Evolutionary conservation across 2,329 filamentous ascomycete species (phyloP).

Genomic region (Claviceps purpurea): DNA sequence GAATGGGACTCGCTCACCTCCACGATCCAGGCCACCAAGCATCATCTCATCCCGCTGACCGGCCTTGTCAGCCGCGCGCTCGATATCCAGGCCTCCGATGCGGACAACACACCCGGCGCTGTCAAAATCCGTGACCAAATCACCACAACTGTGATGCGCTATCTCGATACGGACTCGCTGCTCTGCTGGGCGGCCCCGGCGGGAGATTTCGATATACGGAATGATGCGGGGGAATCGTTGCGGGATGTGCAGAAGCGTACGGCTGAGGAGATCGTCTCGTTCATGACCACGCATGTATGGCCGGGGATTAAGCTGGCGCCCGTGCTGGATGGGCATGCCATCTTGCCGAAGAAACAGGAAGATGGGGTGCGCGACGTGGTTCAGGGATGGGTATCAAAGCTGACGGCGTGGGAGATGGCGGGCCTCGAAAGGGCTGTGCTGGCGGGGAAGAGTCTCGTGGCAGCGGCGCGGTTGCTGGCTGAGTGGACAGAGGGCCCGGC

Average conservation of each 20-base stretch:
- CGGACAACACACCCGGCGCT: conserved; percentile 10
- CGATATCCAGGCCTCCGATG: conserved; percentile 63
- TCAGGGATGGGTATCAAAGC: conserved; percentile 57
- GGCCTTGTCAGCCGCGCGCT: conserved; percentile 71
- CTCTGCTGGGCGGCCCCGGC: conserved; percentile 69
- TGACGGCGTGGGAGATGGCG: conserved; percentile 71
- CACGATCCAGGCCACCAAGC: conserved; percentile 69
- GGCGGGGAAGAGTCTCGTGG: conserved; percentile 74
- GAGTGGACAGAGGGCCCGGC: conserved; percentile 75
- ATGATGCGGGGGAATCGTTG: conserved; percentile 44
- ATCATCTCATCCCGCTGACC: conserved; percentile 83
- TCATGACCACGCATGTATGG: conserved; percentile 64
- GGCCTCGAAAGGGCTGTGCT: conserved; percentile 73
- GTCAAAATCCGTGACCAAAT: conserved; percentile 51
- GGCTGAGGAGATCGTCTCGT: conserved; percentile 57
- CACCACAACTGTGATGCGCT: conserved; percentile 58
- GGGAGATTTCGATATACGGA: conserved; percentile 31
- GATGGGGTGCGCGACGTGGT: conserved; percentile 66
- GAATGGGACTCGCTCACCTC: conserved; percentile 86
- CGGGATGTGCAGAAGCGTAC: conserved; percentile 58
- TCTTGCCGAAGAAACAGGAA: conserved; percentile 62
- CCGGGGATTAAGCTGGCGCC: conserved; percentile 67
- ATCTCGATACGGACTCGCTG: conserved; percentile 82
- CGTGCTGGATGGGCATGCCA: conserved; percentile 65
- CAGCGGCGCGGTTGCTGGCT: conserved; percentile 61